Percentiles rank a stretch among this genome's conserved stretches.
Conservation (phyloP, 2,329 filamentous ascomycete genomes). For the Botrytis pseudocinerea region DNA sequence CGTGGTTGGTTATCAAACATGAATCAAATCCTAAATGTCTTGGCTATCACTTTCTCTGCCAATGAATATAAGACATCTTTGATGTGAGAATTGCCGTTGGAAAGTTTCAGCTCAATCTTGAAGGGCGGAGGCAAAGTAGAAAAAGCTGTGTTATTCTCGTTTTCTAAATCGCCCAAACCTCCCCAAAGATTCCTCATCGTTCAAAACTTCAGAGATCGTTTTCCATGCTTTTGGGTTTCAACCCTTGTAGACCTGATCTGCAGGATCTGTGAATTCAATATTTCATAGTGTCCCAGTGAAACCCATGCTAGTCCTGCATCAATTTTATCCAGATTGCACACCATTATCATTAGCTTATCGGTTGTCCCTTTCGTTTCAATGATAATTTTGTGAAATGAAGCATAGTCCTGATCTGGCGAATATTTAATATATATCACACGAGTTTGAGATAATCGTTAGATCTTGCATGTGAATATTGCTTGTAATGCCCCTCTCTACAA, state of each 20-base stretch:
- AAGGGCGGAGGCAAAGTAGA: background rate
- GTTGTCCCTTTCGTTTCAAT: constrained; percentile 13
- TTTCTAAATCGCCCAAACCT: background rate
- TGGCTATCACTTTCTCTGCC: constrained; percentile 8
- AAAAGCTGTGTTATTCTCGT: background rate
- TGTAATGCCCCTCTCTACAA: background rate
- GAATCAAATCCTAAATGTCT: constrained; percentile 22
- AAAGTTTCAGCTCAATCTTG: background rate
- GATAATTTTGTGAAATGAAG: constrained; percentile 20
- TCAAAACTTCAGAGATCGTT: background rate
- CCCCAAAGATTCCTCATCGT: background rate
- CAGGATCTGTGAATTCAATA: constrained; percentile 34
- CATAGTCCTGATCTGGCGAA: constrained; percentile 13
- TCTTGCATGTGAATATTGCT: constrained; percentile 10
- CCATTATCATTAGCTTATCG: constrained; percentile 19
- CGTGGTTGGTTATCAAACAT: background rate
- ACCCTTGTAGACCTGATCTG: constrained; percentile 24
- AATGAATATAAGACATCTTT: constrained; percentile 12
- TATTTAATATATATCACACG: constrained; percentile 22
- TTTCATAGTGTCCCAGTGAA: constrained; percentile 22
- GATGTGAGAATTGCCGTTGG: background rate
- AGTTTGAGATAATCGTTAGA: constrained; percentile 20
- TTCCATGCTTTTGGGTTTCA: constrained; percentile 10
- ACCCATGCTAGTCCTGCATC: constrained; percentile 20
- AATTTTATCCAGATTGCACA: constrained; percentile 23